Evolutionary conservation across 768 basidiomycete species (phyloP), one percentile per base, ranked within the genome.

Genomic region (Suillus alpinus): DNA sequence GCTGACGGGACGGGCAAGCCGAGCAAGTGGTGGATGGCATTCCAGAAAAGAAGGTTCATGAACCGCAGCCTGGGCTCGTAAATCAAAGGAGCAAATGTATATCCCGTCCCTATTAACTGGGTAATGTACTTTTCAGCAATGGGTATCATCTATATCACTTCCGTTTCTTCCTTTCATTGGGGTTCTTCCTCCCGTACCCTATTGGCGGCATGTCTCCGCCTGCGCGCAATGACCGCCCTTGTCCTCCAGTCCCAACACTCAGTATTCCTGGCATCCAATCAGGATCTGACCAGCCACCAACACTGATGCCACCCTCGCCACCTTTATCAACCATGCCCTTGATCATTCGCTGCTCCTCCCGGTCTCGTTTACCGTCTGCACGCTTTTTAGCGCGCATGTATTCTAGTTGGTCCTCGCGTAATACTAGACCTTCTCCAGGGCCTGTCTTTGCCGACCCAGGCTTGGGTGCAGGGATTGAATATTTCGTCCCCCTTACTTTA

Each of bases 21-120:
- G 6, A 97, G 91, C 81, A 99, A 99, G 76, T 99, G 97, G 97
- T 99, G 97, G 97, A 96, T 98, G 94, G 91, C 92, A 23, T 99
- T 98, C 86, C 94, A 95, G 76, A 98, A 97, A 84, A 85, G 95
- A 71, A 86, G 92, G 29, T 94, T 94, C 84, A 94, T 94, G 92
- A 92, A 93, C 78, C 87, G 92, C 71, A 93, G 91, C 74, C 74
- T 94, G 72, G 88, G 86, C 61, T 82, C 83, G 70, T 90, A 80
- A 76, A 64, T 53, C 41, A 4, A 29, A 39, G 20, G 29, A 29
- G 52, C 57, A 37, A 37, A 44, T 39, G 41, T 56, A 46, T 56
- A 63, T 43, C 47, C 53, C 49, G 39, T 55, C n/a, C 64, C 61
- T 63, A 70, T 60, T 62, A 60, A 34, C 8, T 58, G 47, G 50